Evolutionary conservation across 352 stramenopile genomes (phyloP).

Genomic region (Pythium dissotocum): DNA sequence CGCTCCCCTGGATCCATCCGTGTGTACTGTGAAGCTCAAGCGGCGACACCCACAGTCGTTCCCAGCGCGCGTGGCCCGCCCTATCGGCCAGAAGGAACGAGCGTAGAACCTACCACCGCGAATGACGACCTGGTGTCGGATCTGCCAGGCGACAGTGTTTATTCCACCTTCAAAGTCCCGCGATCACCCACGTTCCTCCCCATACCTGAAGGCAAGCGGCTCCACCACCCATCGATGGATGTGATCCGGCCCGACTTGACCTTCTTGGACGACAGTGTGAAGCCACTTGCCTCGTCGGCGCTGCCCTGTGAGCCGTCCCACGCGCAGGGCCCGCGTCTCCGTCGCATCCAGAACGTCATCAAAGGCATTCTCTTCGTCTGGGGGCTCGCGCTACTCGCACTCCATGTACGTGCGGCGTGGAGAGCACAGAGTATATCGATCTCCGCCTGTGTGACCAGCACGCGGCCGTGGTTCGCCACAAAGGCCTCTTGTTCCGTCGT

Average conservation of each 20-base stretch:
- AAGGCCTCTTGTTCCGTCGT: conserved; percentile 27
- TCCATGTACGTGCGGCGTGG: not conserved
- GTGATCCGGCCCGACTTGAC: not conserved
- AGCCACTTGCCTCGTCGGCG: not conserved
- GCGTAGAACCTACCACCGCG: not conserved
- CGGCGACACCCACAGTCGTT: not conserved
- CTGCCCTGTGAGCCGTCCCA: not conserved
- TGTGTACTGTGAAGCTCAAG: not conserved
- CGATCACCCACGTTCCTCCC: not conserved
- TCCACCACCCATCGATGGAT: not conserved
- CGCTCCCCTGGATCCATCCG: not conserved
- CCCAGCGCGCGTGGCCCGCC: not conserved
- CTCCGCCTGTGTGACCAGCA: conserved; percentile 9
- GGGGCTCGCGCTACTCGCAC: not conserved
- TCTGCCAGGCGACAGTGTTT: not conserved
- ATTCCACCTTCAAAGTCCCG: not conserved
- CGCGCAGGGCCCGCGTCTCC: not conserved
- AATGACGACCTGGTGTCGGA: not conserved
- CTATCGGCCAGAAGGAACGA: not conserved
- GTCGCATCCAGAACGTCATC: not conserved
- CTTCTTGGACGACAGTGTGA: not conserved
- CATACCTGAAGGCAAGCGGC: not conserved
- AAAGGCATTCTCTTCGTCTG: not conserved
- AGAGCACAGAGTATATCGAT: not conserved
- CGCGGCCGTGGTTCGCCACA: conserved; percentile 25